These are phyloP conservation scores for Nissolia schottii DNA, from an alignment of 306 rosid genomes.

Conservation along the genomic window DNA sequence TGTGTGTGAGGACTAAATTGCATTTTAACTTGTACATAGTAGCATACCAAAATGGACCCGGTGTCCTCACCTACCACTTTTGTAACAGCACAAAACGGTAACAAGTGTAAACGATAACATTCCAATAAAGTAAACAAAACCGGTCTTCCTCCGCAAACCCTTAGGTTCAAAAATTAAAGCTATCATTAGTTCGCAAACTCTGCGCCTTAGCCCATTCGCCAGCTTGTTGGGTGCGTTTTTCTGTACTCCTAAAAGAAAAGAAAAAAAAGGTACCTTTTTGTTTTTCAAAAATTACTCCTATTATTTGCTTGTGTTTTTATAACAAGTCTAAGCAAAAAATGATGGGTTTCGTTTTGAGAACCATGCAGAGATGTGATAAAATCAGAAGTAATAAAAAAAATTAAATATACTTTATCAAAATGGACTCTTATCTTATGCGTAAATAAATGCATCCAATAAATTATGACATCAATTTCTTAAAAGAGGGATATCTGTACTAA, in stretches of 20 bases:
- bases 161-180: background rate
- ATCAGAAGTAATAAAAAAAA: too few species aligned
- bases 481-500: too few species aligned
- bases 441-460: too few species aligned
- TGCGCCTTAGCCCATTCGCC: background rate
- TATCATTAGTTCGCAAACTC: background rate
- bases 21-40: background rate
- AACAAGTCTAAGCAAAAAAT: background rate
- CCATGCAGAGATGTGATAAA: too few species aligned
- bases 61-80: slow-evolving; percentile 21
- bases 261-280: too few species aligned
- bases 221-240: too few species aligned
- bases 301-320: background rate
- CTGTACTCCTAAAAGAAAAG: too few species aligned
- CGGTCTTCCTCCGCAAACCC: background rate
- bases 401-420: too few species aligned
- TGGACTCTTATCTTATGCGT: too few species aligned
- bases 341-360: background rate
- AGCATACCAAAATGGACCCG: background rate
- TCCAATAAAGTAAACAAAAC: background rate
- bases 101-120: background rate
- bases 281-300: too few species aligned
- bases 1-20: background rate
- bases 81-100: background rate
- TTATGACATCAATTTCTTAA: too few species aligned